Base-by-base conservation (phyloP, 2,329 filamentous ascomycete genomes). In the Fusarium agapanthi region DNA sequence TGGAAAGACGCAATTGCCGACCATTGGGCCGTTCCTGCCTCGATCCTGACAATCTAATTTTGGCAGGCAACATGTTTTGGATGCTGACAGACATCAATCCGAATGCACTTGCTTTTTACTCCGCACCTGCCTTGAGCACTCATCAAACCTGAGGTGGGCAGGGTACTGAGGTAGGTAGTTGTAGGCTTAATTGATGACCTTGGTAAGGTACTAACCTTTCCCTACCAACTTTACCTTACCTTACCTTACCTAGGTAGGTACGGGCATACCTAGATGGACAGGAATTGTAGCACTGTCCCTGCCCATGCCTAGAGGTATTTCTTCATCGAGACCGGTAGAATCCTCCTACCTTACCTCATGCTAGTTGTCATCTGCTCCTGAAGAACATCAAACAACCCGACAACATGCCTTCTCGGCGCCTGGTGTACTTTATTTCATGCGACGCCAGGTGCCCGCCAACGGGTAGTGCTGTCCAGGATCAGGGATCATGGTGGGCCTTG, bases 1-100 rank as follows among this genome's bases (percentile, higher is more conserved):
- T 58, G 57, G 62, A 61, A 72, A 72, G 51, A 34, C 35, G 43
- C 54, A 51, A 51, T 61, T 64, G 72, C 69, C 72, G 65, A 73
- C 73, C 72, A 65, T 73, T 60, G 45, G 59, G 61, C 41, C 54
- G 48, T 72, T 69, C 53, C 62, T 67, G 57, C 44, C 35, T 55
- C 32, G 47, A 51, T 53, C 66, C 51, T 69, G 44, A 60, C 51
- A 69, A 69, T 69, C 66, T 69, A 64, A 69, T 57, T 56, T 47
- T 69, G 41, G 62, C 51, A 61, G 24, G 45, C 34, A 45, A 56
- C 34, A 35, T 35, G 51, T 38, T 41, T 54, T 37, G 32, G 40
- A 62, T 37, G 41, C 35, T 43, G 44, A 28, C 37, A 55, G 50
- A 55, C n/a, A 60, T 35, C 34, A 44, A 65, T 51, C 26, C 43